These are phyloP conservation scores for Podaxis sp. DNA, from an alignment of 768 basidiomycete genomes.

Conservation along the genomic window DNA sequence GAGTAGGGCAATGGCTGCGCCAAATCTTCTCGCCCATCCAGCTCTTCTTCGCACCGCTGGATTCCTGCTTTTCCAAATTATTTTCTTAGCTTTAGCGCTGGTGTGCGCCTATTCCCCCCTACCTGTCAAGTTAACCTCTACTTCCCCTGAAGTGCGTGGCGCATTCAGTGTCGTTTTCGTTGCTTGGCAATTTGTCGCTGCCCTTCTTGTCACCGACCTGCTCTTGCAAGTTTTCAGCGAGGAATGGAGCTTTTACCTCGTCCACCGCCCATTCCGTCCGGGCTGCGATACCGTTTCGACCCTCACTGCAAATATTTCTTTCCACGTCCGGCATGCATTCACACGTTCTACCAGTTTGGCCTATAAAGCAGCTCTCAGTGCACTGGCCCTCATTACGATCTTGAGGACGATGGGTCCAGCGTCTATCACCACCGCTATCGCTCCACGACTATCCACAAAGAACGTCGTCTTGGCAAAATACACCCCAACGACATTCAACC, in stretches of 20 bases:
- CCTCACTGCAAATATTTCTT: slow-evolving; percentile 3
- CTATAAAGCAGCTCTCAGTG: neutral
- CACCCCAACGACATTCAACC: slow-evolving; percentile 4
- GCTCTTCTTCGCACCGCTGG: neutral
- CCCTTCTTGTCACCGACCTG: slow-evolving; percentile 5
- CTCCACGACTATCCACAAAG: neutral
- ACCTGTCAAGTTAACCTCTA: slow-evolving; percentile 1
- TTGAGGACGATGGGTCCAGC: slow-evolving; percentile 7
- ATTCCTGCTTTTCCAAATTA: neutral
- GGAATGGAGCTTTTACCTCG: slow-evolving; percentile 8
- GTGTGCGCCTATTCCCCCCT: neutral
- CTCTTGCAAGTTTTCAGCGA: slow-evolving; percentile 5
- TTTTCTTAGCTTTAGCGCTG: slow-evolving; percentile 1
- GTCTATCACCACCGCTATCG: slow-evolving; percentile 1
- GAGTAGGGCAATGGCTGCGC: neutral
- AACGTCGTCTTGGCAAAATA: neutral
- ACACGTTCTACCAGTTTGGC: slow-evolving; percentile 3
- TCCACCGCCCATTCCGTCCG: neutral
- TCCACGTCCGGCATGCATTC: slow-evolving; percentile 2
- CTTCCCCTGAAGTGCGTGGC: slow-evolving; percentile 2
- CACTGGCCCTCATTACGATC: neutral
- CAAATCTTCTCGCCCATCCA: neutral
- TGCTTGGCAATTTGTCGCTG: slow-evolving; percentile 7
- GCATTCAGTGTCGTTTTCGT: slow-evolving; percentile 8
- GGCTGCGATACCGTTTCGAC: neutral